Conservation (phyloP, 2,329 filamentous ascomycete genomes). For the Mycosphaerella arachidis region DNA sequence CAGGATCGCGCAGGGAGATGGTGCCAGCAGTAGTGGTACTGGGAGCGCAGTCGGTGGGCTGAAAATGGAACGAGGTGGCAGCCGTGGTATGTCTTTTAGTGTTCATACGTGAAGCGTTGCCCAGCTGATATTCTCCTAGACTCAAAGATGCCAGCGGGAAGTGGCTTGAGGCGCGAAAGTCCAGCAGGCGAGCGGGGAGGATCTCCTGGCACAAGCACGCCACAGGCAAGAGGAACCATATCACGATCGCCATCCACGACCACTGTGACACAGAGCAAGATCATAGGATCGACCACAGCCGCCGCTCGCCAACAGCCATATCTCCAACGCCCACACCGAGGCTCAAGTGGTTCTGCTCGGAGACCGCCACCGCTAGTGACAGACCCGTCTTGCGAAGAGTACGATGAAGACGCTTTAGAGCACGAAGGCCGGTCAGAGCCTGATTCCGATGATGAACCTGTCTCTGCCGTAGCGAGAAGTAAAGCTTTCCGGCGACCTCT, state of each 20-base stretch:
- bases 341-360: slow-evolving; percentile 34
- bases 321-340: slow-evolving; percentile 25
- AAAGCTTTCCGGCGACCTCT: slow-evolving; percentile 38
- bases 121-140: slow-evolving; percentile 4
- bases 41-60: slow-evolving; percentile 34
- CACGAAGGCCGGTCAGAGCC: slow-evolving; percentile 29
- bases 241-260: slow-evolving; percentile 47
- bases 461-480: slow-evolving; percentile 36
- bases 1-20: slow-evolving; percentile 41
- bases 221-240: slow-evolving; percentile 19
- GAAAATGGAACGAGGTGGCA: slow-evolving; percentile 51
- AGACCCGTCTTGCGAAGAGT: slow-evolving; percentile 21
- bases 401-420: slow-evolving; percentile 27
- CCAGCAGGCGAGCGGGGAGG: slow-evolving; percentile 1
- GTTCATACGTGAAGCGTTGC: too few species aligned
- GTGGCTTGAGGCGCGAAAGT: slow-evolving; percentile 10
- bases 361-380: slow-evolving; percentile 16
- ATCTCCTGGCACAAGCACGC: slow-evolving; percentile 7
- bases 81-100: slow-evolving; percentile 35
- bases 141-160: slow-evolving; percentile 13
- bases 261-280: slow-evolving; percentile 42
- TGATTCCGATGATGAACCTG: slow-evolving; percentile 34
- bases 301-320: slow-evolving; percentile 15
- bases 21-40: slow-evolving; percentile 42
- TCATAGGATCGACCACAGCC: slow-evolving; percentile 14